A percentile compares a stretch with the other conserved stretches of the same genome.
These are phyloP conservation scores for Populus nigra DNA, from an alignment of 345 rosid genomes.

Conservation along the genomic window DNA sequence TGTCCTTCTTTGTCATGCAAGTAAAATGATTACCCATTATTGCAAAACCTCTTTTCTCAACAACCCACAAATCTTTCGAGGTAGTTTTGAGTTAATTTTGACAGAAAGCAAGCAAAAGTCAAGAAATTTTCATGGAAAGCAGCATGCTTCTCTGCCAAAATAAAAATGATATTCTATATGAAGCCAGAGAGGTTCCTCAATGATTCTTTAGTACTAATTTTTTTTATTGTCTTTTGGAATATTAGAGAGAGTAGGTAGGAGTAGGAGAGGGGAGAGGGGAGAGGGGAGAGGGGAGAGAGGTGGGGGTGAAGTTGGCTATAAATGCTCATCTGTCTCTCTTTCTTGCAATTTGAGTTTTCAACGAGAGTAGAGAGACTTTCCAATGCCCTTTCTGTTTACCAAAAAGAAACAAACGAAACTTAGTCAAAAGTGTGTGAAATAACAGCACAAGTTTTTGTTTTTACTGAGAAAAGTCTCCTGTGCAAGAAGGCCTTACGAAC, in stretches of 20 bases:
- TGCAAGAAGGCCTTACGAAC: no score
- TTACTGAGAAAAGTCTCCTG: no score
- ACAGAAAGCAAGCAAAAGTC: neutral
- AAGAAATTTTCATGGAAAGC: neutral
- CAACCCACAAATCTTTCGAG: conserved; percentile 1
- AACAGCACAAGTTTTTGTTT: no score
- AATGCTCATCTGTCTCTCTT: neutral
- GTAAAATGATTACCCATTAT: conserved; percentile 82
- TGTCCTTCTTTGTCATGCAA: conserved; percentile 71
- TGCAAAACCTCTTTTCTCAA: conserved; percentile 5
- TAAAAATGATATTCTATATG: neutral
- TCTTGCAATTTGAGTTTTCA: no score
- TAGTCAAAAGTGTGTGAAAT: no score
- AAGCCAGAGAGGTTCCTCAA: neutral
- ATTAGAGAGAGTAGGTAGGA: neutral
- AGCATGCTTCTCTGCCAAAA: neutral
- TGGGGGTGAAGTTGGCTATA: neutral
- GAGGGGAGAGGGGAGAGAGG: no score
- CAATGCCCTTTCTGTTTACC: no score
- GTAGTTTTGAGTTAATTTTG: neutral
- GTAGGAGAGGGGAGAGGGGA: no score
- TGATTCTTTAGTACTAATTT: neutral
- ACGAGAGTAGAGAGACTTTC: no score
- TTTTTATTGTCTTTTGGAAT: neutral
- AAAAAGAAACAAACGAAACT: no score